Conservation (phyloP, 805 yeast genomes). For the Candida tallmaniae region DNA sequence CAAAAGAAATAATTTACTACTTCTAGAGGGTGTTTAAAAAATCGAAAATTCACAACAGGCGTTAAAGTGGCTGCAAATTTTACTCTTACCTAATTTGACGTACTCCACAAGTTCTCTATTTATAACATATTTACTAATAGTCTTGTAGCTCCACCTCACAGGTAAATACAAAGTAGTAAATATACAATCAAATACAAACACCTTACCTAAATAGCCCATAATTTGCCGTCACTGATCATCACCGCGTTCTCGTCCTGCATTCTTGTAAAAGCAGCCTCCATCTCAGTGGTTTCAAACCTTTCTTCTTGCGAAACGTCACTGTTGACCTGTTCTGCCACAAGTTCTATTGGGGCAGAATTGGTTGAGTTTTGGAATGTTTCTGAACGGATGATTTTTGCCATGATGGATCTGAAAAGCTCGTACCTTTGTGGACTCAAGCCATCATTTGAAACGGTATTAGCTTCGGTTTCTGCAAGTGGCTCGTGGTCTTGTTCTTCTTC, state of each 20-base stretch:
- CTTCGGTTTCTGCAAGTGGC: constrained; percentile 22
- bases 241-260: constrained; percentile 35
- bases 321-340: constrained; percentile 29
- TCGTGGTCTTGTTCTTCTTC: constrained; percentile 9
- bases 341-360: constrained; percentile 29
- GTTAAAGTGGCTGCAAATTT: too few relatives aligned
- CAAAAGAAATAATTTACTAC: too few relatives aligned
- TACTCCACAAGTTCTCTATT: too few relatives aligned
- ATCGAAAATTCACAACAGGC: too few relatives aligned
- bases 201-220: constrained; percentile 29
- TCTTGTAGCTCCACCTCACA: too few relatives aligned
- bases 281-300: constrained; percentile 25
- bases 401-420: constrained; percentile 22
- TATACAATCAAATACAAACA: constrained; percentile 1
- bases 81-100: too few relatives aligned
- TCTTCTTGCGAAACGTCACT: constrained; percentile 38
- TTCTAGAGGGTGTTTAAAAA: too few relatives aligned
- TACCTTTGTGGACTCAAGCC: constrained; percentile 31
- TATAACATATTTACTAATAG: too few relatives aligned
- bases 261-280: constrained; percentile 25
- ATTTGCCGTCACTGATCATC: constrained; percentile 35
- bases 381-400: constrained; percentile 30
- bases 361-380: constrained; percentile 27
- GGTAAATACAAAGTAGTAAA: too few relatives aligned
- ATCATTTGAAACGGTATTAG: constrained; percentile 14